A percentile compares a stretch with the other conserved stretches of the same genome.
phyloP scores from a whole-genome alignment of 768 basidiomycete genomes.

The Mycena kentingensis region DNA sequence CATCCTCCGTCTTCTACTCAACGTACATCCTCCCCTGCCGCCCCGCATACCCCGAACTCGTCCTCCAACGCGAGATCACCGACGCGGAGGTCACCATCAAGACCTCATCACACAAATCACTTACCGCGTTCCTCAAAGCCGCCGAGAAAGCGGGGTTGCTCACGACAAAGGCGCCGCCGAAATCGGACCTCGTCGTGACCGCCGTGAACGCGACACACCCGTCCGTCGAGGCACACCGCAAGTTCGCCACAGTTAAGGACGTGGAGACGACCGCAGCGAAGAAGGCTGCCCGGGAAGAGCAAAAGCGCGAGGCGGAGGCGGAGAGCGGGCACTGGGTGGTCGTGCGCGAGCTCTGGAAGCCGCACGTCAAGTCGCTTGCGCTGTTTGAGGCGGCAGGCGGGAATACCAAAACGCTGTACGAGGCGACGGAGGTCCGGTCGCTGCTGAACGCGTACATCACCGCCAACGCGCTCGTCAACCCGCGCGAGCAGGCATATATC shows the following conservation, averaged over 20 bases:
- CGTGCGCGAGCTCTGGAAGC: conserved; percentile 77
- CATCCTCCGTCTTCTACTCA: conserved; percentile 75
- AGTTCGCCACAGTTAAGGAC: conserved; percentile 65
- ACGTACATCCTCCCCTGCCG: conserved; percentile 76
- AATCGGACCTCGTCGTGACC: conserved; percentile 57
- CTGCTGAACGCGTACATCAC: conserved; percentile 65
- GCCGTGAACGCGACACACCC: conserved; percentile 60
- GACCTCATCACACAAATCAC: conserved; percentile 76
- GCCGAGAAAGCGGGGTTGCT: conserved; percentile 75
- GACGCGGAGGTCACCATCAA: conserved; percentile 67
- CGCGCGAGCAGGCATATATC: conserved; percentile 66
- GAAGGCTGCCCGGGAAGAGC: conserved; percentile 56
- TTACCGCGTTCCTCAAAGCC: conserved; percentile 77
- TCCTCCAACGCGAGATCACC: conserved; percentile 33
- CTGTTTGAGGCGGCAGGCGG: conserved; percentile 68
- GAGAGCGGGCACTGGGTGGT: conserved; percentile 50
- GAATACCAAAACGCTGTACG: conserved; percentile 55
- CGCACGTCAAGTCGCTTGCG: conserved; percentile 52
- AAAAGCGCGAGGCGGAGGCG: conserved; percentile 46
- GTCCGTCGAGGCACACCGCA: conserved; percentile 51
- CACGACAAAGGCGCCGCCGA: conserved; percentile 64
- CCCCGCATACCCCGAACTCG: conserved; percentile 60
- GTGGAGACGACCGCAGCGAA: conserved; percentile 65
- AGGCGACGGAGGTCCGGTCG: conserved; percentile 54
- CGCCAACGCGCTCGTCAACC: conserved; percentile 62